Conservation (phyloP, 2,329 filamentous ascomycete genomes). For the Helotiales sp. region DNA sequence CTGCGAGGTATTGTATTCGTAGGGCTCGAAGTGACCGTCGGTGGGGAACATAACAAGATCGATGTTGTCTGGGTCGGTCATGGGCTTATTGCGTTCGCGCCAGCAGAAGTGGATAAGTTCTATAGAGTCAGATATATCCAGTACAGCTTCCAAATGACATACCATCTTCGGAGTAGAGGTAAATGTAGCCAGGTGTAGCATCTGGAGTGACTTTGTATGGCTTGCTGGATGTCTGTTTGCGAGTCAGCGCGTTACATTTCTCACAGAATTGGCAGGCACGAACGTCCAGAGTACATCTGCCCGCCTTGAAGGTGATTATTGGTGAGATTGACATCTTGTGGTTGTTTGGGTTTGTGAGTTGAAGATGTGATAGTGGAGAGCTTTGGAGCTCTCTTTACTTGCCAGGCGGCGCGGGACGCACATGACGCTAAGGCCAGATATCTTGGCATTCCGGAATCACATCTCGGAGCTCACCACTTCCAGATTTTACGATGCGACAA, state of each 20-base stretch:
- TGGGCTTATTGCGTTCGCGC: slow-evolving; percentile 75
- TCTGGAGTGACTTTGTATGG: slow-evolving; percentile 76
- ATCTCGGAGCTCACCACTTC: too few species aligned
- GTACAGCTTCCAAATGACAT: slow-evolving; percentile 34
- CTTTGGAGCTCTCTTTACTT: slow-evolving; percentile 26
- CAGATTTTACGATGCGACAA: too few species aligned
- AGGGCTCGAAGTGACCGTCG: slow-evolving; percentile 86
- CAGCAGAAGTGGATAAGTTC: slow-evolving; percentile 97
- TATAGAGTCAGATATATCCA: slow-evolving; percentile 44
- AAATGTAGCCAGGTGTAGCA: slow-evolving; percentile 82
- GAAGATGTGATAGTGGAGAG: slow-evolving; percentile 7
- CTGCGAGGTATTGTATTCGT: slow-evolving; percentile 70
- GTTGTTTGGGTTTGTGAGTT: slow-evolving; percentile 10
- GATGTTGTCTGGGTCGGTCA: slow-evolving; percentile 73
- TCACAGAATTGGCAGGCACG: slow-evolving; percentile 44
- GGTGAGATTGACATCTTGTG: slow-evolving; percentile 78
- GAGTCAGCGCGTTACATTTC: slow-evolving; percentile 13
- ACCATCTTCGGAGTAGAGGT: slow-evolving; percentile 92
- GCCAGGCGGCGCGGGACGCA: slow-evolving; percentile 1
- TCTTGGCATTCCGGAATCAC: not conserved
- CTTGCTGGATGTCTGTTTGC: slow-evolving; percentile 55
- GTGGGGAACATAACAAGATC: slow-evolving; percentile 93
- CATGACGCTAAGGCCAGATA: not conserved
- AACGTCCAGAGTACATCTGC: slow-evolving; percentile 84
- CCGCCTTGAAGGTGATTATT: slow-evolving; percentile 95